Evolutionary conservation across 2,329 filamentous ascomycete genomes (phyloP).

Genomic region (Talaromyces sp.): DNA sequence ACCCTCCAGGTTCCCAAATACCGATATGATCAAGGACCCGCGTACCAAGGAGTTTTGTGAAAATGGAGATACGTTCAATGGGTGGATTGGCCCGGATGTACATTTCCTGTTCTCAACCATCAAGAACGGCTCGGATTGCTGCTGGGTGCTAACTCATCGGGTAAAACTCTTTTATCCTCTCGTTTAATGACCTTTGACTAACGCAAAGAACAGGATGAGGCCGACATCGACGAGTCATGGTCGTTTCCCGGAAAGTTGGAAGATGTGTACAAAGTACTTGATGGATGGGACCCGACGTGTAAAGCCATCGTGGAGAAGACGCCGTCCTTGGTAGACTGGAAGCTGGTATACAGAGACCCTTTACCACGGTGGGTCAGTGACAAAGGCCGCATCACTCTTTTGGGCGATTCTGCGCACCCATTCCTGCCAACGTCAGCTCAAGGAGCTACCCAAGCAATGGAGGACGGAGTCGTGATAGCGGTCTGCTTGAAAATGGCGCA

Average conservation of each 20-base stretch:
- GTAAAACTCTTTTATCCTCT: slow-evolving; percentile 16
- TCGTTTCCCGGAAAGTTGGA: slow-evolving; percentile 48
- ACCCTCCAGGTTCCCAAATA: slow-evolving; percentile 14
- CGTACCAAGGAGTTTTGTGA: slow-evolving; percentile 45
- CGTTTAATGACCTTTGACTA: not conserved
- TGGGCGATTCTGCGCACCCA: slow-evolving; percentile 36
- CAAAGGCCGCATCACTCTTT: slow-evolving; percentile 24
- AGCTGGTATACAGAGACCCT: slow-evolving; percentile 24
- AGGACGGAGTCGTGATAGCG: slow-evolving; percentile 37
- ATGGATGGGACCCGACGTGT: slow-evolving; percentile 46
- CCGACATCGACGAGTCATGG: slow-evolving; percentile 53
- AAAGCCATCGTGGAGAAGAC: slow-evolving; percentile 38
- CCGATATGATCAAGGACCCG: slow-evolving; percentile 17
- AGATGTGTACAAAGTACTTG: slow-evolving; percentile 47
- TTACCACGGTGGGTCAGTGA: slow-evolving; percentile 19
- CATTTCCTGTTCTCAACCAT: slow-evolving; percentile 44
- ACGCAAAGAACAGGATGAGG: slow-evolving; percentile 35
- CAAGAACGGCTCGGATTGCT: slow-evolving; percentile 48
- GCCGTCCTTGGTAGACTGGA: slow-evolving; percentile 23
- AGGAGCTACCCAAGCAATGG: slow-evolving; percentile 38
- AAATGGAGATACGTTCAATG: slow-evolving; percentile 47
- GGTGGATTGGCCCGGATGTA: slow-evolving; percentile 47
- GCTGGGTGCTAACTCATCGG: slow-evolving; percentile 52
- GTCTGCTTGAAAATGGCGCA: slow-evolving; percentile 18
- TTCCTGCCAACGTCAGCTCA: slow-evolving; percentile 40